Percentiles rank a stretch among this genome's conserved stretches.
These are phyloP conservation scores for Pseudopithomyces maydicus DNA, from an alignment of 2,329 filamentous ascomycete species.

Conservation along the genomic window DNA sequence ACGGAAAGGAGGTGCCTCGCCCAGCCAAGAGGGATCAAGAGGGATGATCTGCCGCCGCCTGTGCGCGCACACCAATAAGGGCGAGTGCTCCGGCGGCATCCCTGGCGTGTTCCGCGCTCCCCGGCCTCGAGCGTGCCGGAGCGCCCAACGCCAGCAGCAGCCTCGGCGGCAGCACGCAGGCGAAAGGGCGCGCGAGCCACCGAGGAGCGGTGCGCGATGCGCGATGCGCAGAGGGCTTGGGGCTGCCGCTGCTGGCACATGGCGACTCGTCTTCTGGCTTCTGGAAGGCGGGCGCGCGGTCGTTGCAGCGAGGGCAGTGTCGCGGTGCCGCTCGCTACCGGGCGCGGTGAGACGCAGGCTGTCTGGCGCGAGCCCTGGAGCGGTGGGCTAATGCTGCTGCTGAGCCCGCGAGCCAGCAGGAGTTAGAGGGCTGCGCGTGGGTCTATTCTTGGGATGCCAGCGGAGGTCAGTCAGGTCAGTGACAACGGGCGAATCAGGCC, in stretches of 20 bases:
- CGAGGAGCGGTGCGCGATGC: not conserved
- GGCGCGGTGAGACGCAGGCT: conserved; percentile 3
- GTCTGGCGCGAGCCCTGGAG: too few species aligned
- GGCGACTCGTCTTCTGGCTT: too few species aligned
- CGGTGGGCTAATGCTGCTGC: not conserved
- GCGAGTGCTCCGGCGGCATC: conserved; percentile 5
- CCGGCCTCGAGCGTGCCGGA: conserved; percentile 3
- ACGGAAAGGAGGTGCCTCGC: conserved; percentile 19
- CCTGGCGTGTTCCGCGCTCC: not conserved
- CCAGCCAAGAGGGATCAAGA: conserved; percentile 26
- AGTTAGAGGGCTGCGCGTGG: conserved; percentile 14
- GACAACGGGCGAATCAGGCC: conserved; percentile 14
- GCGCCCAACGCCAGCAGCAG: not conserved
- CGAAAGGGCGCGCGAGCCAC: not conserved
- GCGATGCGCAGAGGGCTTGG: not conserved
- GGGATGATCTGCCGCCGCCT: conserved; percentile 33
- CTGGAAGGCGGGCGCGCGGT: too few species aligned
- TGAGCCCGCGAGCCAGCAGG: conserved; percentile 6
- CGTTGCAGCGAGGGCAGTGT: not conserved
- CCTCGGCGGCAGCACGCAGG: conserved; percentile 6
- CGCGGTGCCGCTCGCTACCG: not conserved
- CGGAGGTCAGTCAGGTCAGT: conserved; percentile 9
- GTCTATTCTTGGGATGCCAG: conserved; percentile 24
- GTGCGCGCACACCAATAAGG: conserved; percentile 11
- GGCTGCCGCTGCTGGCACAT: too few species aligned